Evolutionary conservation across 345 rosid genomes (phyloP).

Genomic region (Arabidopsis thaliana): TAIR10.1 NC_003076.8:16786001-16786500

Average conservation of each 20-base stretch:
- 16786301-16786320: slow-evolving; percentile 51
- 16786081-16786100: slow-evolving; percentile 44
- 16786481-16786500: slow-evolving; percentile 81
- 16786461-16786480: slow-evolving; percentile 62
- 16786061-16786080: slow-evolving; percentile 5
- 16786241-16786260: slow-evolving; percentile 75
- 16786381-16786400: slow-evolving; percentile 12
- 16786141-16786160: slow-evolving; percentile 52
- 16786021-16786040: background rate
- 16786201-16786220: slow-evolving; percentile 32
- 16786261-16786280: slow-evolving; percentile 84
- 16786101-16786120: slow-evolving; percentile 19
- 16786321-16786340: slow-evolving; percentile 69
- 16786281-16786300: slow-evolving; percentile 80
- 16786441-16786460: slow-evolving; percentile 56
- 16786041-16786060: background rate
- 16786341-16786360: slow-evolving; percentile 6
- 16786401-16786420: background rate
- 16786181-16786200: slow-evolving; percentile 45
- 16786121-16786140: slow-evolving; percentile 47
- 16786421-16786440: background rate
- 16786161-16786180: slow-evolving; percentile 47
- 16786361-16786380: slow-evolving; percentile 15
- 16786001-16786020: slow-evolving; percentile 45
- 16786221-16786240: slow-evolving; percentile 56